Evolutionary conservation across 306 rosid species (phyloP).

Genomic region (Rosa persica): DNA sequence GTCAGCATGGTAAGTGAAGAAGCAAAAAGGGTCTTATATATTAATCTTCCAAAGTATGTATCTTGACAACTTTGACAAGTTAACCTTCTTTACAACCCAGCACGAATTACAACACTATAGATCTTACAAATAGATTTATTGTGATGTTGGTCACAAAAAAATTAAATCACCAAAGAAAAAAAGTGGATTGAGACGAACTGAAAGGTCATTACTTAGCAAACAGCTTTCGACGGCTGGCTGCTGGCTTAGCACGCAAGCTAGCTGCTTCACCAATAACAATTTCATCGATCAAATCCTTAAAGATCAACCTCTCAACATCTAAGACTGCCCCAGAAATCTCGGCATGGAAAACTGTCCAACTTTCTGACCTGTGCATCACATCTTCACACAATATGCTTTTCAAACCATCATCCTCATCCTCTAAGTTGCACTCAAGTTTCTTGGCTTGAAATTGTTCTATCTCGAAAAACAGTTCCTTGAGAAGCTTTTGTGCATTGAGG

Average conservation of each 20-base stretch:
- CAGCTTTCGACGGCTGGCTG: slow-evolving; percentile 58
- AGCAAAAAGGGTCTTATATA: not conserved
- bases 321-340: slow-evolving; percentile 62
- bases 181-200: not conserved
- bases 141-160: slow-evolving; percentile 2
- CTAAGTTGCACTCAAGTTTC: slow-evolving; percentile 41
- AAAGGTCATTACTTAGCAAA: slow-evolving; percentile 45
- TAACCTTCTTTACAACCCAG: slow-evolving; percentile 4
- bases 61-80: slow-evolving; percentile 7
- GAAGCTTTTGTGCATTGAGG: slow-evolving; percentile 71
- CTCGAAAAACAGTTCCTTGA: slow-evolving; percentile 71
- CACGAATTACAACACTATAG: not conserved
- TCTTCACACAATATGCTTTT: slow-evolving; percentile 54
- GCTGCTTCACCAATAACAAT: slow-evolving; percentile 71
- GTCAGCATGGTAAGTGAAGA: not conserved
- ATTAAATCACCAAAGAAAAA: not conserved
- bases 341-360: slow-evolving; percentile 59
- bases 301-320: slow-evolving; percentile 70
- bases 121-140: slow-evolving; percentile 10
- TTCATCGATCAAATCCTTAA: slow-evolving; percentile 81
- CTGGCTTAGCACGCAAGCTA: slow-evolving; percentile 51
- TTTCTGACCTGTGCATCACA: slow-evolving; percentile 49
- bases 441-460: slow-evolving; percentile 61
- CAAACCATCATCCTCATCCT: slow-evolving; percentile 57
- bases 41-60: slow-evolving; percentile 3